Evolutionary conservation across 2,329 filamentous ascomycete species (phyloP), one percentile per base, ranked within the genome.

Genomic region (Onygena corvina): DNA sequence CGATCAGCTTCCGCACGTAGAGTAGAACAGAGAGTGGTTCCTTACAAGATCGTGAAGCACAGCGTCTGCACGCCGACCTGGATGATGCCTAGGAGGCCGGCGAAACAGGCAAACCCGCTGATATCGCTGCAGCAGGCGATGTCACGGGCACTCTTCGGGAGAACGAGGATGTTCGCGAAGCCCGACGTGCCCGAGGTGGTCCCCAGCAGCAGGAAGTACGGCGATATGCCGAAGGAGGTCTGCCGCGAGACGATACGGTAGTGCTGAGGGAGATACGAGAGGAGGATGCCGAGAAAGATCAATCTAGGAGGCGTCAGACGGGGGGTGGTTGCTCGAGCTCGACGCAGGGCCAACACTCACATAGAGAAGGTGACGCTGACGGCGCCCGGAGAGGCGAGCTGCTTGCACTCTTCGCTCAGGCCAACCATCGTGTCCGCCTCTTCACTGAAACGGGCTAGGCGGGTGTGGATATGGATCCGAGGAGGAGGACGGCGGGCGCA

Each of bases 191-290:
- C 85, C 5, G 87, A 93, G 1, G 90, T 90, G 21, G 85, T 86
- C 52, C 92, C 92, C n/a, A 98, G 79, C 1, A 96, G 77, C 55
- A 98, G 81, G 63, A 94, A 98, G 67, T 90, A 92, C 6, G 92
- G 90, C 25, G 89, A 95, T 54, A 98, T 89, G 54, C 92, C 92
- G 65, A 94, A 90, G 18, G 90, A 93, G 11, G 86, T 92, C 53
- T 82, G 79, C 49, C 88, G 80, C 34, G 77, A 74, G 57, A 94
- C 86, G 67, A 98, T 96, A 60, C 92, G 87, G 65, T 84, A 78
- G 68, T 96, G 90, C 64, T 98, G 92, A 0, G 92, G 92, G 2
- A 96, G 76, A 70, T 98, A 98, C 29, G 90, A 96, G 51, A 94
- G 71, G 53, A 95, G 74, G 59, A 96, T 89, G 50, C 90, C 90